phyloP scores from a whole-genome alignment of 164 flowering plant genomes.

The Warburgia ugandensis region DNA sequence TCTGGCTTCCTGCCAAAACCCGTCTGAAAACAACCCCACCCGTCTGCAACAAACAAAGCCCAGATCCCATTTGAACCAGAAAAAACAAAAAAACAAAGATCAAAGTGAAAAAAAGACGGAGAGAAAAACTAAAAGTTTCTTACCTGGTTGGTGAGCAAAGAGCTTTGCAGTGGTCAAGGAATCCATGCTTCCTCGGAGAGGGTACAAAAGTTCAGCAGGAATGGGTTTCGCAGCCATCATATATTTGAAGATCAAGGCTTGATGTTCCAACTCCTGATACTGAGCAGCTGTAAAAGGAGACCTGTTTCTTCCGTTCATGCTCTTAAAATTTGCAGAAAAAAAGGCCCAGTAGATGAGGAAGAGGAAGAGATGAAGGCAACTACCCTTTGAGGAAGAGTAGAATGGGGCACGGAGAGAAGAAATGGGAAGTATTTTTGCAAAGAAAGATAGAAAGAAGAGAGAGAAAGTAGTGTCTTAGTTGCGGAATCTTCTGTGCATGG shows the following conservation, averaged over 20 bases:
- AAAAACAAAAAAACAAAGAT: neutral
- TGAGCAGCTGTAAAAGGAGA: conserved; percentile 27
- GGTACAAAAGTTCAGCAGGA: conserved; percentile 69
- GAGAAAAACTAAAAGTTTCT: conserved; percentile 8
- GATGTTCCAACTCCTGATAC: conserved; percentile 90
- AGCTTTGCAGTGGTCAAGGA: neutral
- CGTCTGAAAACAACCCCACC: conserved; percentile 49
- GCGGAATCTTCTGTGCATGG: neutral
- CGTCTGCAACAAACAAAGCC: conserved; percentile 23
- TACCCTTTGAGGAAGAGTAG: neutral
- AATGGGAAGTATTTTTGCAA: too few species aligned
- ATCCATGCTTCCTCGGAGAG: conserved; percentile 58
- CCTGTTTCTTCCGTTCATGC: neutral
- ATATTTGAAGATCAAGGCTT: conserved; percentile 76
- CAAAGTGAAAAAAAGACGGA: neutral
- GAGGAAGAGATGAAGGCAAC: neutral
- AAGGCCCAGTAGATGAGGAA: neutral
- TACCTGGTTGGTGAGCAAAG: conserved; percentile 41
- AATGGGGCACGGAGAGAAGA: too few species aligned
- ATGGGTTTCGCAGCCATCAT: conserved; percentile 73
- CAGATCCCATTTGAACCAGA: conserved; percentile 6
- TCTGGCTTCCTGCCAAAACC: conserved; percentile 49
- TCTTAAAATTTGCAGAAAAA: neutral
- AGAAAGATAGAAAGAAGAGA: too few species aligned
- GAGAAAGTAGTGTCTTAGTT: too few species aligned